A percentile compares a stretch with the other conserved stretches of the same genome.
These are phyloP conservation scores for Brassica carinata DNA, from an alignment of 345 rosid genomes.

Conservation along the genomic window DNA sequence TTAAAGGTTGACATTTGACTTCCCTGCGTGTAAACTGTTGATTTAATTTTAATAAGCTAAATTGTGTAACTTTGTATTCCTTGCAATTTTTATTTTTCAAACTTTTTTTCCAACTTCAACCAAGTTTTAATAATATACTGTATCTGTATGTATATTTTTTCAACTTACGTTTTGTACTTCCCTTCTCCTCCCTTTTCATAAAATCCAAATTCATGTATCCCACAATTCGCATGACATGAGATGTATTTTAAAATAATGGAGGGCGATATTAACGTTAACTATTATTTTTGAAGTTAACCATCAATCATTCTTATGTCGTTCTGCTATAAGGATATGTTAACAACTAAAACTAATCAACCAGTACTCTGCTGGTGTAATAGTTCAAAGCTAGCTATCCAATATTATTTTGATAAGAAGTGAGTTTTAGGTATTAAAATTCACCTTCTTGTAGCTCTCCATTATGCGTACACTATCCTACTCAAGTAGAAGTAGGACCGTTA, in stretches of 20 bases:
- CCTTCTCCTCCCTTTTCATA: not conserved
- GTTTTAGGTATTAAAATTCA: not conserved
- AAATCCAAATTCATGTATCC: not conserved
- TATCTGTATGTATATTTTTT: too few species aligned
- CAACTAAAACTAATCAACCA: not conserved
- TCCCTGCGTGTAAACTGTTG: not conserved
- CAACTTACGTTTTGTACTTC: not conserved
- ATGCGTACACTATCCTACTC: not conserved
- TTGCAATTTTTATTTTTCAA: not conserved
- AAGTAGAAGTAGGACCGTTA: constrained; percentile 1
- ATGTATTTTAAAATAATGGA: not conserved
- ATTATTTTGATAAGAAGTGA: not conserved
- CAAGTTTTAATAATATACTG: constrained; percentile 16
- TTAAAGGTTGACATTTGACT: constrained; percentile 25
- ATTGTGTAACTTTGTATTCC: not conserved
- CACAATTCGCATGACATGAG: not conserved
- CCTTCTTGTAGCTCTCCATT: not conserved
- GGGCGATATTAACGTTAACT: not conserved
- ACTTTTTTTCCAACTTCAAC: constrained; percentile 4
- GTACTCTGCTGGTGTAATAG: not conserved
- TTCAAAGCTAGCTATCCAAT: not conserved
- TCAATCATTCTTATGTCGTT: not conserved
- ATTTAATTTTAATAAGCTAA: not conserved
- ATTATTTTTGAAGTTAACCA: not conserved
- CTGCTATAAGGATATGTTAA: not conserved